Percentiles rank a stretch among this genome's conserved stretches.
Evolutionary conservation across 1,284 basidiomycete genomes (phyloP).

Genomic region (Irpex sp.): DNA sequence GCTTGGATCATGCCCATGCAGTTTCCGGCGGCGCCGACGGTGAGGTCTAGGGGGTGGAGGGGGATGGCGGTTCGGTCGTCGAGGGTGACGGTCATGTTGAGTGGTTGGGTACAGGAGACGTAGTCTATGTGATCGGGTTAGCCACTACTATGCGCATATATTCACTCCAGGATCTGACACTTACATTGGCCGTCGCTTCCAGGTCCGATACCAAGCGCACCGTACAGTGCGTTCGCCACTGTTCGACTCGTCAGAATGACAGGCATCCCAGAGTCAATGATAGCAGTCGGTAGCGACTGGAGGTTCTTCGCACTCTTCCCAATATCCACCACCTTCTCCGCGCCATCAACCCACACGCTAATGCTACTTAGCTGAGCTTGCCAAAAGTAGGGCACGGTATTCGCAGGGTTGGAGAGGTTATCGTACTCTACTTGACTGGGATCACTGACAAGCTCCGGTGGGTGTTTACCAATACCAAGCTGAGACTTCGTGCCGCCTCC

Average conservation of each 20-base stretch:
- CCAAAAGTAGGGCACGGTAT: conserved; percentile 51
- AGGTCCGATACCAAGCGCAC: conserved; percentile 62
- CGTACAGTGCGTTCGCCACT: conserved; percentile 76
- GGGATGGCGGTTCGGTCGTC: conserved; percentile 52
- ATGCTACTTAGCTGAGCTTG: conserved; percentile 51
- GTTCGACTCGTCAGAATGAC: conserved; percentile 53
- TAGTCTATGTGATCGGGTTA: conserved; percentile 46
- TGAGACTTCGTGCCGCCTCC: conserved; percentile 49
- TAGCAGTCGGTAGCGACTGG: conserved; percentile 47
- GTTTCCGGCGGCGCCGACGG: conserved; percentile 33
- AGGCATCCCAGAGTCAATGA: conserved; percentile 69
- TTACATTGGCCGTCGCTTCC: conserved; percentile 60
- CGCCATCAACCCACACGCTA: conserved; percentile 54
- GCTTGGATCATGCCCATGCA: conserved; percentile 69
- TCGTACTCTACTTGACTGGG: conserved; percentile 53
- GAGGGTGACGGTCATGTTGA: conserved; percentile 67
- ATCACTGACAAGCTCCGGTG: conserved; percentile 44
- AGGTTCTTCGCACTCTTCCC: conserved; percentile 27
- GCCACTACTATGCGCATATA: background rate
- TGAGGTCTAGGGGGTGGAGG: conserved; percentile 70
- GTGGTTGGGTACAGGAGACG: conserved; percentile 61
- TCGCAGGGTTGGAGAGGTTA: conserved; percentile 33
- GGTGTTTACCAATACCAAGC: conserved; percentile 67
- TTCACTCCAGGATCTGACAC: conserved; percentile 18
- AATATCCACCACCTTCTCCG: conserved; percentile 22